Conservation (phyloP, 1,284 basidiomycete species). For the Moniliella sp. region DNA sequence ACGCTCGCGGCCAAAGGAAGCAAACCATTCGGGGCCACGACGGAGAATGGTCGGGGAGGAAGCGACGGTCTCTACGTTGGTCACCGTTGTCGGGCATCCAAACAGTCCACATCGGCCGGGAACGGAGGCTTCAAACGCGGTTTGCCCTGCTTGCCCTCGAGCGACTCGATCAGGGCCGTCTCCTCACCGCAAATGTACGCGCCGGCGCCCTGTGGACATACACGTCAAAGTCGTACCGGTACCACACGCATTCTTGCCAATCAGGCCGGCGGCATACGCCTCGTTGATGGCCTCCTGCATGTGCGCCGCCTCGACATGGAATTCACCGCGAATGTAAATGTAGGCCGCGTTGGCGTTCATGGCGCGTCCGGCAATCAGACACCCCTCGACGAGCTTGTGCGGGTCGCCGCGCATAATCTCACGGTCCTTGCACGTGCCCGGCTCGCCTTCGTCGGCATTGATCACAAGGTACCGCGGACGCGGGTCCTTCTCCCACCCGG, state of each 20-base stretch:
- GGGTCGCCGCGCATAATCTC: conserved; percentile 94
- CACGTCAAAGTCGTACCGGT: conserved; percentile 86
- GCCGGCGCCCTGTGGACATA: conserved; percentile 86
- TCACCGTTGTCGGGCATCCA: conserved; percentile 86
- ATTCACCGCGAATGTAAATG: conserved; percentile 97
- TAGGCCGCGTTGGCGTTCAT: conserved; percentile 97
- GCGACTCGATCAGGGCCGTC: conserved; percentile 82
- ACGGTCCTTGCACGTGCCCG: conserved; percentile 95
- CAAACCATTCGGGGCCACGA: conserved; percentile 77
- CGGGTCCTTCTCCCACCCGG: conserved; percentile 84
- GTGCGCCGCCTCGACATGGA: conserved; percentile 79
- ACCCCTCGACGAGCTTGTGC: conserved; percentile 92
- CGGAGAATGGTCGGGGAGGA: conserved; percentile 90
- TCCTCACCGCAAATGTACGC: conserved; percentile 98
- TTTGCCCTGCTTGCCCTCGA: conserved; percentile 94
- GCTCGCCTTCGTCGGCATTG: conserved; percentile 95
- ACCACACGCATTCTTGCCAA: conserved; percentile 79
- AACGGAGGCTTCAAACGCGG: conserved; percentile 93
- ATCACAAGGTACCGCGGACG: conserved; percentile 82
- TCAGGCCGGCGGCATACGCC: conserved; percentile 71
- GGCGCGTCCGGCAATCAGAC: conserved; percentile 76
- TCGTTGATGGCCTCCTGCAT: conserved; percentile 84
- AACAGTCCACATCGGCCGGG: conserved; percentile 89
- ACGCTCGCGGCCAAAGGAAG: conserved; percentile 67
- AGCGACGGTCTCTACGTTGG: conserved; percentile 92